Base-by-base conservation (phyloP, 176 grass and related monocot species). In the Zoysia japonica region DNA sequence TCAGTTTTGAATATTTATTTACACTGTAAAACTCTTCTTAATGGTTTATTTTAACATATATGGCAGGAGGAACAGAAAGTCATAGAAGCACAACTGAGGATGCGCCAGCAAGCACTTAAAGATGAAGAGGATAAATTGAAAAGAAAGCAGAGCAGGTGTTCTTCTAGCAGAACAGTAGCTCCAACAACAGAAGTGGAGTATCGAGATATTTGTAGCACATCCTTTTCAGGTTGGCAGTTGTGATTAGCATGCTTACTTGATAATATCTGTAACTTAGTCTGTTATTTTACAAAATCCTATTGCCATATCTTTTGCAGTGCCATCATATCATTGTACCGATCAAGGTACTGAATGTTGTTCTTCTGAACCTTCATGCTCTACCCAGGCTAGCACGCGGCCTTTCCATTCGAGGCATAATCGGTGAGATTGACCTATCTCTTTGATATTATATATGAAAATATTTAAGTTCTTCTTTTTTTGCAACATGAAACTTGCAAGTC, bases 71-170 rank as follows among this genome's bases (percentile, higher is more conserved):
- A 99, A 72, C 96, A 95, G 75, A 95, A 87, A 79, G 92, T 99
- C 72, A 95, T 99, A 80, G 96, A 99, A 89, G 96, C 96, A 70
- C 92, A 99, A 74, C 91, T 95, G 88, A 90, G 96, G 86, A 90
- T 99, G 37, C 92, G 88, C 35, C 90, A 89, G 61, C 90, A 99
- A 89, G 96, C 90, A 84, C 87, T 99, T 84, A 86, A 91, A 87
- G 96, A 99, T 71, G 96, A 99, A 93, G 96, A 84, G 61, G 88
- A 85, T 83, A 95, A 89, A 76, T 85, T 95, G 92, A 99, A 95
- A 91, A 95, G 86, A 81, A 91, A 85, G 65, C 88, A 99, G 73
- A 91, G 75, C 17, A 88, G 75, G 73, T 89, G 81, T 42, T 89
- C 90, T 63, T 88, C 90, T 60, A 91, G 79, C 74, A 90, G 88